Base-by-base conservation (phyloP, 2,329 filamentous ascomycete genomes). In the Fusarium sp. region DNA sequence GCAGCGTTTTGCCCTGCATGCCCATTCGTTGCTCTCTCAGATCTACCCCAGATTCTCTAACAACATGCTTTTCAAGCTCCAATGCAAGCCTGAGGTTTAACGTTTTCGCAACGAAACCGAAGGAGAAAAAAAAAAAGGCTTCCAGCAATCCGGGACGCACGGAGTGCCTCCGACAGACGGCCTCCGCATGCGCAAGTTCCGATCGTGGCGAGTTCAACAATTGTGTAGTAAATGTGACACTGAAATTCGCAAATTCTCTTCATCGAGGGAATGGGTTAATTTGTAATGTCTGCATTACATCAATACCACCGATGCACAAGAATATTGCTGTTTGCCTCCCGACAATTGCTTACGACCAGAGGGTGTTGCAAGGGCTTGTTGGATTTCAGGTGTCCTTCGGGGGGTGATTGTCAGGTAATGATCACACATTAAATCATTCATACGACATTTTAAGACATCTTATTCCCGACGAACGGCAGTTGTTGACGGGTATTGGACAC, bases 211-310 rank as follows among this genome's bases (percentile, higher is more conserved):
- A 71, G 40, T 53, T 61, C 49, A 11, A 59, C 46, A 65, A 35
- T 44, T 35, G 38, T 57, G 33, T 45, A 42, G 38, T 23, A 67
- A 50, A 57, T 55, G 27, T 48, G 27, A 62, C 40, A 44, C 40
- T 23, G 12, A 41, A 54, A 46, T 32, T 27, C 48, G 41, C n/a
- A 33, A 72, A 53, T 41, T 70, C 50, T 57, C 45, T 56, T 30
- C 48, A 20, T 42, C 38, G 48, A 55, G 38, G 33, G 14, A 23
- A 48, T 37, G 54, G 13, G 30, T n/a, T 72, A 56, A 70, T 70
- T 70, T 70, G 66, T 64, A 70, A 73, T 67, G 18, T 17, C 17
- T 37, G 14, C 53, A 59, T 73, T 69, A 60, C 65, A 62, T 73
- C 60, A 63, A 50, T 48, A 63, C 60, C 50, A 45, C 44, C 35